Base-by-base conservation (phyloP, 805 yeast genomes). In the Candida lessepsii region DNA sequence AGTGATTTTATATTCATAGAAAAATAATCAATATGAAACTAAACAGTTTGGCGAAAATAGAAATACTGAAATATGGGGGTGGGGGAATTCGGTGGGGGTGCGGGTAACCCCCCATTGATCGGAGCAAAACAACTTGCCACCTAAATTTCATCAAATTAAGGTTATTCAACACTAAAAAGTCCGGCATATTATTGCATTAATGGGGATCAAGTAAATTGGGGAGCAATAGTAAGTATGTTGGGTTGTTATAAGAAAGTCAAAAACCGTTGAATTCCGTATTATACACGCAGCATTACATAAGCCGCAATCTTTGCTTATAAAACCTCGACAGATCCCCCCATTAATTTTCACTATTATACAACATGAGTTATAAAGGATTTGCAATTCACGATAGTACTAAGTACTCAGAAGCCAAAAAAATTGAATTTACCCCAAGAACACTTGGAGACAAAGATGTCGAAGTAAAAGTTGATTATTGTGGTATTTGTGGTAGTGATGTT, bases 401-500 rank as follows among this genome's bases (percentile, higher is more conserved):
- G 45, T 66, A 65, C 61, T 53, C 53, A 45, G 52, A 60, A 40
- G 65, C 67, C 29, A 62, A 57, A 49, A 47, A 56, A 48, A 62
- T 58, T n/a, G 47, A 51, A 19, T 64, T 50, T 50, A 48, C 40
- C 29, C 58, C 52, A 38, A 63, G 63, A 48, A 45, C 47, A 21
- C 40, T 65, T 41, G 42, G 45, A 16, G 54, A 57, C 8, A 49
- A 51, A 30, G 85, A 80, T 49, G 69, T 80, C 29, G 82, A 77
- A 46, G 66, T 80, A 31, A 76, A 78, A 55, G 72, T 76, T 37
- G 79, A 75, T 48, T 73, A 76, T 47, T 80, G 85, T 61, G 86
- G 86, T 51, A 63, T 81, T 27, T 81, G 86, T 58, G 83, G 81
- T 21, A 68, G 79, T 14, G 86, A 81, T 50, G 63, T 75, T 39